Base-by-base conservation (phyloP, 106 monocot species). In the Allium fistulosum region DNA sequence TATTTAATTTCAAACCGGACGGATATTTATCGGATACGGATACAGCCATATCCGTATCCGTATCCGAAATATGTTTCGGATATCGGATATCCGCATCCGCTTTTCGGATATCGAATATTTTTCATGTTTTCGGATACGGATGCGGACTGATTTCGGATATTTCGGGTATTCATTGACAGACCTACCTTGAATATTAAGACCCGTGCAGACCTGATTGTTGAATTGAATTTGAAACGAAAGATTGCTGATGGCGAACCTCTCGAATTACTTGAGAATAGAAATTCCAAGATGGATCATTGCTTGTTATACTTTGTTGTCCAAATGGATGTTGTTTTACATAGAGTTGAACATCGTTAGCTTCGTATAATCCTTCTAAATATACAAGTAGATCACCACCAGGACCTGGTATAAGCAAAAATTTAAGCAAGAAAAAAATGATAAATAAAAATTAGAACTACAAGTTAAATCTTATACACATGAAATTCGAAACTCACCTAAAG, bases 251-350 rank as follows among this genome's bases (percentile, higher is more conserved):
- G 37, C 5, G 37, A 37, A 37, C 37, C 62, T 79, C 37, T 84
- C 70, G 50, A 88, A 77, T 37, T 53, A 96, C 61, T 62, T 66
- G 61, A 4, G 61, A 60, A 59, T 99, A 99, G 64, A 85, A 93
- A 1, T 72, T 69, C 99, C 92, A 92, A 15, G 67, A 72, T 27
- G 84, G 73, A 81, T 81, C 57, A 8, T 17, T 57, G 28, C 62
- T 61, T n/a, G 84, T 67, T 66, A 92, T 89, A 11, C 86, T 65
- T 26, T 45, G 63, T 66, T 99, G 90, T 9, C 90, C 87, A 74
- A 99, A 93, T 51, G 87, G 93, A 46, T 90, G 64, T 15, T 79
- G 68, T 72, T 65, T 14, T 26, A 99, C 87, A 70, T 77, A 99
- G 11, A 27, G 17, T 68, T 79, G 99, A 57, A 90, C 87, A 80